Percentiles rank a stretch among this genome's conserved stretches.
Conservation (phyloP, 192 early-diverging fungal species). For the Lunasporangiospora selenospora region DNA sequence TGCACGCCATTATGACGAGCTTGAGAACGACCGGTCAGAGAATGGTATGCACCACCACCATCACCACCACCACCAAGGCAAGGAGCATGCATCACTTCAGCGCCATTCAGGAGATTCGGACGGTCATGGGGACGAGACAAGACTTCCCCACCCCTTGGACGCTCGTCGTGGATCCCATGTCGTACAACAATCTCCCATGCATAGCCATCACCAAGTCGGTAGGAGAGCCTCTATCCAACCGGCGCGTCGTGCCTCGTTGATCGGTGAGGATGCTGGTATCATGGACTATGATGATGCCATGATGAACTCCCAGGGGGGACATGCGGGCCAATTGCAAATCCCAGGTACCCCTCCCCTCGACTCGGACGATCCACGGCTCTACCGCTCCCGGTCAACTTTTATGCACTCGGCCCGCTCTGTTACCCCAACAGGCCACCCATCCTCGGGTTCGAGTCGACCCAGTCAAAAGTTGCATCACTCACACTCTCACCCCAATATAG, state of each 20-base stretch:
- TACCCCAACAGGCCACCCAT: slow-evolving; percentile 5
- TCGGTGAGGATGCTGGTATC: slow-evolving; percentile 24
- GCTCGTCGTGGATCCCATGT: slow-evolving; percentile 11
- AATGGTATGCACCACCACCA: neutral
- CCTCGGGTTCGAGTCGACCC: neutral
- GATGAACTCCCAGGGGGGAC: neutral
- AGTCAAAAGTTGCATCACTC: slow-evolving; percentile 40
- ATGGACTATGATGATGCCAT: slow-evolving; percentile 39
- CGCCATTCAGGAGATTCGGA: neutral
- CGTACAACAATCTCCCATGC: no score
- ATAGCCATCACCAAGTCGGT: neutral
- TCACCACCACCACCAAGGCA: slow-evolving; percentile 1
- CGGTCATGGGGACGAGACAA: no score
- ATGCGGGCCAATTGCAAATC: slow-evolving; percentile 16
- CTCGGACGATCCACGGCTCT: slow-evolving; percentile 19
- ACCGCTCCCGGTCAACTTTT: slow-evolving; percentile 12
- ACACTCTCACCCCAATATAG: slow-evolving; percentile 45
- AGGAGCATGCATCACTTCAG: no score
- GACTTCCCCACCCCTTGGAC: slow-evolving; percentile 8
- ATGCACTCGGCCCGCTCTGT: slow-evolving; percentile 8
- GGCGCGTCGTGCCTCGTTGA: slow-evolving; percentile 10
- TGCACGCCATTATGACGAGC: slow-evolving; percentile 6
- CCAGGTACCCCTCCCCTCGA: slow-evolving; percentile 29
- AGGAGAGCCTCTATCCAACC: slow-evolving; percentile 21
- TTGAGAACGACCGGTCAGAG: neutral